Evolutionary conservation across 441 rosid genomes (phyloP).

Genomic region (Dalechampia spathulata): DNA sequence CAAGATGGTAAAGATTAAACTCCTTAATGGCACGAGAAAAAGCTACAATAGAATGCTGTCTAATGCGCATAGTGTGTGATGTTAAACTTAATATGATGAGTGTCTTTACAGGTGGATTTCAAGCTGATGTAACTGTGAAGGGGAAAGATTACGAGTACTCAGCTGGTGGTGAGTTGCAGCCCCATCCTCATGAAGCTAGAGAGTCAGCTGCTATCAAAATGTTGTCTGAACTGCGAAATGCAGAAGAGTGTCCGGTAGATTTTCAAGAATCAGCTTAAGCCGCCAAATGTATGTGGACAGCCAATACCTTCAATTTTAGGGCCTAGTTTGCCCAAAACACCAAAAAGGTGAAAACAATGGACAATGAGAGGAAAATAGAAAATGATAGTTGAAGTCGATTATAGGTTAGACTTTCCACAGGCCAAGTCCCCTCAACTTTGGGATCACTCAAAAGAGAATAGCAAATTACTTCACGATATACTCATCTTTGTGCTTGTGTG

Average conservation of each 20-base stretch:
- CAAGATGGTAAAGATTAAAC: slow-evolving; percentile 46
- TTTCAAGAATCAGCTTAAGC: not conserved
- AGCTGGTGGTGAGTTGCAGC: slow-evolving; percentile 24
- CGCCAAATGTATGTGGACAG: not conserved
- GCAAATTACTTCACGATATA: too few species aligned
- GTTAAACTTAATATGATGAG: not conserved
- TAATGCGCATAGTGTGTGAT: too few species aligned
- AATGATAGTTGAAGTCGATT: too few species aligned
- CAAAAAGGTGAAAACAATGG: too few species aligned
- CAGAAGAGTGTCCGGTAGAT: not conserved
- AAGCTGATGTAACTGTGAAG: slow-evolving; percentile 40
- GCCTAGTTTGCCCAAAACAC: too few species aligned
- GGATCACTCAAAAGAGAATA: too few species aligned
- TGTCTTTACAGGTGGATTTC: slow-evolving; percentile 43
- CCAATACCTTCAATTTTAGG: not conserved
- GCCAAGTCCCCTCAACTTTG: too few species aligned
- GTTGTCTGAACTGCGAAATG: slow-evolving; percentile 25
- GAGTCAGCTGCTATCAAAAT: slow-evolving; percentile 47
- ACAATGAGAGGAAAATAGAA: too few species aligned
- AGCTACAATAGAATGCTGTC: not conserved
- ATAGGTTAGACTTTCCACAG: too few species aligned
- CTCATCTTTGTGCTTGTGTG: too few species aligned
- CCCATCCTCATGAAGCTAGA: slow-evolving; percentile 48
- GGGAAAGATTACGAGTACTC: slow-evolving; percentile 34
- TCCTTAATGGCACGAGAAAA: not conserved